Evolutionary conservation across 345 rosid genomes (phyloP), one percentile per base, ranked within the genome.

Genomic region (Eucalyptus urophylla): DNA sequence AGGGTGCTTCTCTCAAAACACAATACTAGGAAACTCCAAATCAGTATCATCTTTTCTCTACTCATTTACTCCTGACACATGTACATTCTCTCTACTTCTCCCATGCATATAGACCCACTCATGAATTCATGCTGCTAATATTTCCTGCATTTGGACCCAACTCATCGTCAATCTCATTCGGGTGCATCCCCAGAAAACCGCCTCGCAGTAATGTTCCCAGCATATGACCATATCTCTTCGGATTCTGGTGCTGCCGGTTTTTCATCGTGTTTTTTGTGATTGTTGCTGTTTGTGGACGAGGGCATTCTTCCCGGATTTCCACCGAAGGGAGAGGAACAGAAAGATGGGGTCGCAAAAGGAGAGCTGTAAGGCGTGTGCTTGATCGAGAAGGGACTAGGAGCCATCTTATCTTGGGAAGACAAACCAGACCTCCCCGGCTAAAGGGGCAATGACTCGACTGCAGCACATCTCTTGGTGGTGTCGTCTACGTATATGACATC

Each of bases 401-500:
- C 92, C 92, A 95, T 95, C 47, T 53, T 53, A 91, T 91, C 89
- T 95, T 90, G 8, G 96, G 97, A 88, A 92, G 93, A 49, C 95
- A 96, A 80, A 94, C 94, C 47, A 93, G 86, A 43, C 95, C 95
- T 58, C 92, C 95, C 89, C 96, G 91, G 92, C 95, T 86, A 92
- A 96, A 96, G 91, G 76, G 99, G 93, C 40, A 90, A 65, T 15
- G 98, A 93, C 91, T 96, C 98, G 22, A 95, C 93, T 22, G 92
- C 95, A 40, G 95, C 94, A 86, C 93, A 92, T 90, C 91, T 91
- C 89, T 92, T 95, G 62, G 88, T 92, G 37, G 98, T 93, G 89
- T 98, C 98, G 72, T 98, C 99, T 43, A 95, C 99, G n/a, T 92
- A 97, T 40, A 97, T 93, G 88, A 98, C 98, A 88, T 97, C 99